A percentile compares a stretch with the other conserved stretches of the same genome.
phyloP scores from a whole-genome alignment of 176 grass and related monocot species.

The Paspalum vaginatum region DNA sequence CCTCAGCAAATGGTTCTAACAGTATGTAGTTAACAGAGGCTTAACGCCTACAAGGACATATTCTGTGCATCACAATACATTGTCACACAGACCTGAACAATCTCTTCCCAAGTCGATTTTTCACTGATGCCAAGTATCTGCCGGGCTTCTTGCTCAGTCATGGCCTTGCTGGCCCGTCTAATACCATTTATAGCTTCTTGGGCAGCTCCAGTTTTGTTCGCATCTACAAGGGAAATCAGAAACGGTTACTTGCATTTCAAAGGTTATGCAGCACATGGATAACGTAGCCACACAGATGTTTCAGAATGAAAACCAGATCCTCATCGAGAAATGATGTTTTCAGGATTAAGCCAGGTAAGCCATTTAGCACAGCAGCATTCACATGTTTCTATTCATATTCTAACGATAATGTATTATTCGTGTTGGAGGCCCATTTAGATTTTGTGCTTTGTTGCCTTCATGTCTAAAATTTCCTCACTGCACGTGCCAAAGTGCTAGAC shows the following conservation, averaged over 20 bases:
- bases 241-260: neutral
- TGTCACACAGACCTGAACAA: slow-evolving; percentile 56
- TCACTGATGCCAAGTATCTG: slow-evolving; percentile 75
- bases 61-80: slow-evolving; percentile 5
- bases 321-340: neutral
- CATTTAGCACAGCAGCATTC: neutral
- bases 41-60: neutral
- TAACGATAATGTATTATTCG: neutral
- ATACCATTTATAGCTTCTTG: slow-evolving; percentile 83
- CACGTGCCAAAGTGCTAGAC: no score
- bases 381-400: neutral
- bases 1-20: neutral
- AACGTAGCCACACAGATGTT: neutral
- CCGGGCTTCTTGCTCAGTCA: slow-evolving; percentile 90
- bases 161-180: slow-evolving; percentile 64
- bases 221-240: slow-evolving; percentile 54
- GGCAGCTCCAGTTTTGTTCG: slow-evolving; percentile 80
- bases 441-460: no score
- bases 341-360: neutral
- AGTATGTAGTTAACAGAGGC: neutral
- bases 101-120: slow-evolving; percentile 75
- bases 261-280: neutral
- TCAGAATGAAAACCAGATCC: neutral
- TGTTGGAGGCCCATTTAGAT: no score
- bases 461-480: no score